A percentile compares a stretch with the other conserved stretches of the same genome.
These are phyloP conservation scores for Russula brevipes DNA, from an alignment of 768 basidiomycete genomes.

Conservation along the genomic window DNA sequence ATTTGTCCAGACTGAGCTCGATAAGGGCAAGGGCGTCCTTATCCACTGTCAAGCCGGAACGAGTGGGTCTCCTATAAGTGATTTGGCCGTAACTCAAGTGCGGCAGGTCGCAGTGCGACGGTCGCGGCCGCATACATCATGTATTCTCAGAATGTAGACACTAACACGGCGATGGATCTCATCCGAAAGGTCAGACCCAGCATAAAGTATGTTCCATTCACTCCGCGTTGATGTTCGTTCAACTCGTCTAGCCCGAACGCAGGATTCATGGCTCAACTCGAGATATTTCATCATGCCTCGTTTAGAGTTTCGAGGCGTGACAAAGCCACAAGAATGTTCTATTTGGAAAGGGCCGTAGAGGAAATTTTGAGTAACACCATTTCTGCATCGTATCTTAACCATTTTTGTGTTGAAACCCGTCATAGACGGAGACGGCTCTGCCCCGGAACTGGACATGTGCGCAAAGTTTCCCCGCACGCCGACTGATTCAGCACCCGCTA, in stretches of 20 bases:
- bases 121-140: constrained; percentile 88
- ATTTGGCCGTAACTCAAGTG: not conserved
- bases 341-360: constrained; percentile 67
- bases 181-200: constrained; percentile 62
- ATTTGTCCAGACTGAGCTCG: constrained; percentile 75
- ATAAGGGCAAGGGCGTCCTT: constrained; percentile 70
- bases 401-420: constrained; percentile 16
- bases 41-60: constrained; percentile 91
- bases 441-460: constrained; percentile 65
- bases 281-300: constrained; percentile 68
- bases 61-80: constrained; percentile 48
- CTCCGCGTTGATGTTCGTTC: constrained; percentile 9
- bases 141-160: constrained; percentile 57
- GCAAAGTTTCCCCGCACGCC: constrained; percentile 67
- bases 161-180: constrained; percentile 58
- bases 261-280: constrained; percentile 75
- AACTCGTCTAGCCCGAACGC: constrained; percentile 64
- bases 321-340: constrained; percentile 73
- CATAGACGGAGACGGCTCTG: constrained; percentile 68
- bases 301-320: constrained; percentile 63
- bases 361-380: constrained; percentile 69
- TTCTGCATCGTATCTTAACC: not conserved
- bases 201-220: constrained; percentile 52
- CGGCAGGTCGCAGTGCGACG: constrained; percentile 71
- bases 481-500: constrained; percentile 52